Base-by-base conservation (phyloP, 305 asterid species). In the Fraxinus platypoda region DNA sequence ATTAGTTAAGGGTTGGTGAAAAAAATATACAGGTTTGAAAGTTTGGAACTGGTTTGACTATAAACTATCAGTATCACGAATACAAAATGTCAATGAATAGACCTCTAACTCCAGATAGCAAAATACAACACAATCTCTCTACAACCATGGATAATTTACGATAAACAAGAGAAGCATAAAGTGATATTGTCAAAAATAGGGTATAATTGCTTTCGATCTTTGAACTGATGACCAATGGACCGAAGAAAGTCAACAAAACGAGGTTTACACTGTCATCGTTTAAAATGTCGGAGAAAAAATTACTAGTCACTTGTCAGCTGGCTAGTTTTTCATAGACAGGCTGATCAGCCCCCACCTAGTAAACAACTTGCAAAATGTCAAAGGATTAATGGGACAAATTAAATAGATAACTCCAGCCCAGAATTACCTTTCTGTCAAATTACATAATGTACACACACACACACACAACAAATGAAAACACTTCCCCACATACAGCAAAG, bases 1-100 rank as follows among this genome's bases (percentile, higher is more conserved):
- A 52, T 72, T 49, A 19, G 72, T 52, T 0, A 34, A 71, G 54
- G 80, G 79, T 88, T 78, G 87, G 84, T 84, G 80, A 66, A 64
- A 81, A 31, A 71, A 71, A 78, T 77, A 74, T 77, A 70, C 13
- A 41, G 78, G 46, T 13, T 35, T 31, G 11, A 38, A 74, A 3
- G 75, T 38, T 7, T 17, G 19, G 41, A 73, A 62, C 78, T 3
- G 84, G 80, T 73, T 83, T 82, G 80, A 81, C 76, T 23, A 33
- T 33, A 33, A 33, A 33, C 35, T 4, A 33, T 33, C 35, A 33
- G 28, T 72, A 54, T 75, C 43, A 79, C 43, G 37, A 34, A 33
- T 8, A 0, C 73, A 30, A 78, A 21, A 57, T 64, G 8, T 78
- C 77, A 8, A 43, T 38, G 19, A 38, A 74, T 17, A 68, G 34